Evolutionary conservation across 108 stramenopile species (phyloP), one percentile per base, ranked within the genome.

Genomic region (Aurantiochytrium sp.): DNA sequence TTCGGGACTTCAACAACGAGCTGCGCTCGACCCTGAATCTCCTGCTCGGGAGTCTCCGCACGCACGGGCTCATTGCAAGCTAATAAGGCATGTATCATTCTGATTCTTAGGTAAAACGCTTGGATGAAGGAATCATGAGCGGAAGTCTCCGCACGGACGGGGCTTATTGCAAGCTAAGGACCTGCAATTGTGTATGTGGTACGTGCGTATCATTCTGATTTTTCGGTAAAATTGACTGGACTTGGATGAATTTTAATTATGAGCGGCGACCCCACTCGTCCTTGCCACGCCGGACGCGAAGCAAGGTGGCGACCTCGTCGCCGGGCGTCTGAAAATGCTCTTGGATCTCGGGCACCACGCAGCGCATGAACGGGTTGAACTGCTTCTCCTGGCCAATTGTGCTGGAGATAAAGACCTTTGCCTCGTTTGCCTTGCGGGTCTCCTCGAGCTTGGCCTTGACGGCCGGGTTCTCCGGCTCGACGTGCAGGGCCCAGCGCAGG

Each of bases 351-450:
- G 87, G 55, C 4, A 54, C 17, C 27, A 69, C 88, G 68, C 91
- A 68, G 34, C 93, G 87, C 89, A 94, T 94, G 92, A 95, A 95
- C 2, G 93, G 93, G 81, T 95, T 95, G 85, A 68, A 90, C 27
- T 55, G 45, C 54, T 93, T 88, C 88, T 95, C 95, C n/a, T 55
- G 27, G 24, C 87, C 93, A 48, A 95, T 94, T 6, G 94, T 95
- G 50, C 92, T 88, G 0, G 94, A 93, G 21, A 92, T 91, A 22
- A 88, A 88, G 37, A 55, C 53, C 5, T 86, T 81, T 1, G 73
- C 90, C 12, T 45, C 55, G 54, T 89, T 69, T 31, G 32, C 30
- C 27, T 55, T 45, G 30, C 68, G 86, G 0, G 91, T 90, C 91
- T 89, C 86, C 22, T 73, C 73, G 22, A 91, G 68, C 31, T 93